Evolutionary conservation across 1,284 basidiomycete genomes (phyloP).

Genomic region (Fistulinella cinereoalba): DNA sequence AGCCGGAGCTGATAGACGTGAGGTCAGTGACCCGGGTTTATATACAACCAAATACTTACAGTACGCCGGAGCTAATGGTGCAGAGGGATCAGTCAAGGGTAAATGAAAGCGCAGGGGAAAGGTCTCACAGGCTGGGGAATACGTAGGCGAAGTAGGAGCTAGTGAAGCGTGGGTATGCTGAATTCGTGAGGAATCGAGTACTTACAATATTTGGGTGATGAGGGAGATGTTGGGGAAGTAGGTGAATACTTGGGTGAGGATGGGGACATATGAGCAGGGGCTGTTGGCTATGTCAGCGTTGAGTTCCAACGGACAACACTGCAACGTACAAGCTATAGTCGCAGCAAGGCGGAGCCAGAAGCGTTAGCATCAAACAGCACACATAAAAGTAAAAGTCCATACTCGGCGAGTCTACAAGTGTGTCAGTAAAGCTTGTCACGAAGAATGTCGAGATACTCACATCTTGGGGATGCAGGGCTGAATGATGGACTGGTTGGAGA

Average conservation of each 20-base stretch:
- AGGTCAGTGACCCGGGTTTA: constrained; percentile 9
- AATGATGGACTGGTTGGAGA: constrained; percentile 85
- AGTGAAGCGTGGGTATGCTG: constrained; percentile 16
- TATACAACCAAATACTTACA: constrained; percentile 46
- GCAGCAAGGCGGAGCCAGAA: constrained; percentile 10
- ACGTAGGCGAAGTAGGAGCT: constrained; percentile 82
- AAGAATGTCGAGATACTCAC: constrained; percentile 45
- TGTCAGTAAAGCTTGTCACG: constrained; percentile 19
- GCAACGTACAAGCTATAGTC: constrained; percentile 55
- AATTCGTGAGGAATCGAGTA: constrained; percentile 12
- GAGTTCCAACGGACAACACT: background rate
- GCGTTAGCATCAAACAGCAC: constrained; percentile 18
- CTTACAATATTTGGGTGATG: constrained; percentile 87
- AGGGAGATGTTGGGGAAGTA: constrained; percentile 78
- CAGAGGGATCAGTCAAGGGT: constrained; percentile 21
- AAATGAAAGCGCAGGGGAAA: constrained; percentile 1
- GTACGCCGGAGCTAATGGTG: constrained; percentile 59
- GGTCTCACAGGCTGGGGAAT: constrained; percentile 77
- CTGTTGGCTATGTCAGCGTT: constrained; percentile 32
- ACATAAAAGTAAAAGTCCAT: constrained; percentile 38
- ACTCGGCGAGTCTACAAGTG: constrained; percentile 70
- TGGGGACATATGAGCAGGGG: constrained; percentile 76
- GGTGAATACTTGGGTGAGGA: constrained; percentile 85
- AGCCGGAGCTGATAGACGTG: constrained; percentile 57
- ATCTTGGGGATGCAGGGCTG: constrained; percentile 82